Evolutionary conservation across 495 filamentous ascomycete genomes (phyloP).

Genomic region (Trichoderma virens): DNA sequence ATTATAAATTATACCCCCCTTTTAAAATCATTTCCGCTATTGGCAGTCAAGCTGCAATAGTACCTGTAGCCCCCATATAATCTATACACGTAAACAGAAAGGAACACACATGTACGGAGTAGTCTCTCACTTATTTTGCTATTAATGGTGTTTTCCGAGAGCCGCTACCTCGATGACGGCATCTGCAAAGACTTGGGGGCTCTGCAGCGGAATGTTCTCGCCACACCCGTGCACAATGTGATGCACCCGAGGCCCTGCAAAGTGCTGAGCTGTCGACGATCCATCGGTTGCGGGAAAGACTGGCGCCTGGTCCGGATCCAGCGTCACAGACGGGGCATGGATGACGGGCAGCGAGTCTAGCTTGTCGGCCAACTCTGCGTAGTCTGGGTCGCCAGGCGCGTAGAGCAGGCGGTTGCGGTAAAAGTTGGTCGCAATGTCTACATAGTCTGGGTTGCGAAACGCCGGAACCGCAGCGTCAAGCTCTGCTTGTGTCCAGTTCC

Average conservation of each 20-base stretch:
- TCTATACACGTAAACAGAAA: not conserved
- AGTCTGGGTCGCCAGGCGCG: constrained; percentile 11
- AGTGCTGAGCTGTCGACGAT: constrained; percentile 14
- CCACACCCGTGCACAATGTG: constrained; percentile 1
- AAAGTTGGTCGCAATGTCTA: constrained; percentile 10
- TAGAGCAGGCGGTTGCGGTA: constrained; percentile 13
- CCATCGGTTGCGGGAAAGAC: constrained; percentile 17
- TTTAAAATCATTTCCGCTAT: too few species aligned
- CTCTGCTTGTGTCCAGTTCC: constrained; percentile 11
- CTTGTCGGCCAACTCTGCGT: not conserved
- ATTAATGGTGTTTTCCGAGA: not conserved
- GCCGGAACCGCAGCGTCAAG: constrained; percentile 11
- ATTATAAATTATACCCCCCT: too few species aligned
- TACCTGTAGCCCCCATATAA: not conserved
- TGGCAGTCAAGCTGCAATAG: too few species aligned
- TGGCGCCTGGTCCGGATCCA: constrained; percentile 14
- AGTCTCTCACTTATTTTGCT: too few species aligned
- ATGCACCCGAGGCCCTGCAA: constrained; percentile 15
- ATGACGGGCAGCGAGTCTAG: constrained; percentile 12
- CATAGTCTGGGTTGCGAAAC: constrained; percentile 16
- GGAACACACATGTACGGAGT: too few species aligned
- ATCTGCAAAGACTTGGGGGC: constrained; percentile 13
- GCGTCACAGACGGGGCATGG: constrained; percentile 13
- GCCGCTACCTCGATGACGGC: not conserved
- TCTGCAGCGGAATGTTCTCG: constrained; percentile 15